Percentiles rank a stretch among this genome's conserved stretches.
phyloP scores from a whole-genome alignment of 352 stramenopile species.

The Phytopythium aichiense region DNA sequence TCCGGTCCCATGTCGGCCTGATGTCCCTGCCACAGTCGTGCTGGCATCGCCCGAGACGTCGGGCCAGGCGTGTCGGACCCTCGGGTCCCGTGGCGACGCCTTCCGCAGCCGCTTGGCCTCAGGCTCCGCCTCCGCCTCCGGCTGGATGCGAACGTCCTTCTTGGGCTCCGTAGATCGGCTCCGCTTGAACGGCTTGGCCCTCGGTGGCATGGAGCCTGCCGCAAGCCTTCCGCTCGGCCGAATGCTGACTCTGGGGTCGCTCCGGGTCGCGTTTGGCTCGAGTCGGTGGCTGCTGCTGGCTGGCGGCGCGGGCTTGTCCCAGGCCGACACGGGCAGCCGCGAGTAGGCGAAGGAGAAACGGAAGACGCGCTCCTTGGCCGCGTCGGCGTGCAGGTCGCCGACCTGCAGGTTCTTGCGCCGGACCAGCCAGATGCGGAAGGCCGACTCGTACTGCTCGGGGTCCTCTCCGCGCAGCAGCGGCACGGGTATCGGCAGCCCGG shows the following conservation, averaged over 20 bases:
- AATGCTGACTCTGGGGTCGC: background rate
- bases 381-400: slow-evolving; percentile 12
- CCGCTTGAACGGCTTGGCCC: background rate
- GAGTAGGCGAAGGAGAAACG: slow-evolving; percentile 26
- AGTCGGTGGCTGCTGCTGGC: background rate
- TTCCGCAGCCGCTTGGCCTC: background rate
- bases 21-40: background rate
- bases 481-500: background rate
- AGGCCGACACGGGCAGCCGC: background rate
- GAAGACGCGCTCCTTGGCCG: slow-evolving; percentile 19
- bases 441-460: slow-evolving; percentile 21
- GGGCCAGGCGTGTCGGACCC: background rate
- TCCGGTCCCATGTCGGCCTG: background rate
- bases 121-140: too few relatives aligned
- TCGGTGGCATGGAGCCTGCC: background rate
- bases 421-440: slow-evolving; percentile 22
- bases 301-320: background rate
- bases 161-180: background rate
- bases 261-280: background rate
- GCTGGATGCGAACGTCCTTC: background rate
- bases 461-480: slow-evolving; percentile 11
- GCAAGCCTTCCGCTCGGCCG: background rate
- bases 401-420: slow-evolving; percentile 4
- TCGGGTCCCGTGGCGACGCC: background rate
- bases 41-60: background rate